Percentiles rank a stretch among this genome's conserved stretches.
phyloP scores from a whole-genome alignment of 345 rosid genomes.

The Angophora floribunda region DNA sequence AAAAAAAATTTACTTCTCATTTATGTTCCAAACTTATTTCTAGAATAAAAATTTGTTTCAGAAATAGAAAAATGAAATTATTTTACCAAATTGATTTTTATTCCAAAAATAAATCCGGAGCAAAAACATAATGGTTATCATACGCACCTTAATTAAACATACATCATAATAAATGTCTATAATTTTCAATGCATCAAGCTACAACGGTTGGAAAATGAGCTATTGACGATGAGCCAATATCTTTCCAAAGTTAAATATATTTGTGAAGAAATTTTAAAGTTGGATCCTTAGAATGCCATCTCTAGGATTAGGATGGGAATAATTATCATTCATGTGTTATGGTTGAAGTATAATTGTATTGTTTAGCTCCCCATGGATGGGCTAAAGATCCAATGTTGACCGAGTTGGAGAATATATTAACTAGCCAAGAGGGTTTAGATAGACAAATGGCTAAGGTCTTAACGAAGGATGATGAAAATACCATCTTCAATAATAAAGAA shows the following conservation, averaged over 20 bases:
- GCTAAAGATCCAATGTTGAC: not conserved
- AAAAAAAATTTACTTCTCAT: no score
- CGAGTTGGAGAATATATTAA: not conserved
- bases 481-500: not conserved
- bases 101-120: no score
- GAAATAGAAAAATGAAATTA: no score
- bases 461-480: not conserved
- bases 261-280: not conserved
- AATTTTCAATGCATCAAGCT: not conserved
- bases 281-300: not conserved
- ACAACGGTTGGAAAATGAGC: not conserved
- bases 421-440: not conserved
- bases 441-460: not conserved
- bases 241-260: not conserved
- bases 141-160: no score
- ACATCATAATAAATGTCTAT: no score
- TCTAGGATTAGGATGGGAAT: not conserved
- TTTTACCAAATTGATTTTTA: no score
- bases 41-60: no score
- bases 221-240: not conserved
- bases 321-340: not conserved
- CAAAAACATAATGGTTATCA: no score
- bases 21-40: no score
- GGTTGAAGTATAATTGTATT: not conserved
- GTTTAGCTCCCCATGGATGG: not conserved